A percentile compares a stretch with the other conserved stretches of the same genome.
These are phyloP conservation scores for Xylariaceae sp. DNA, from an alignment of 2,329 filamentous ascomycete species.

Conservation along the genomic window DNA sequence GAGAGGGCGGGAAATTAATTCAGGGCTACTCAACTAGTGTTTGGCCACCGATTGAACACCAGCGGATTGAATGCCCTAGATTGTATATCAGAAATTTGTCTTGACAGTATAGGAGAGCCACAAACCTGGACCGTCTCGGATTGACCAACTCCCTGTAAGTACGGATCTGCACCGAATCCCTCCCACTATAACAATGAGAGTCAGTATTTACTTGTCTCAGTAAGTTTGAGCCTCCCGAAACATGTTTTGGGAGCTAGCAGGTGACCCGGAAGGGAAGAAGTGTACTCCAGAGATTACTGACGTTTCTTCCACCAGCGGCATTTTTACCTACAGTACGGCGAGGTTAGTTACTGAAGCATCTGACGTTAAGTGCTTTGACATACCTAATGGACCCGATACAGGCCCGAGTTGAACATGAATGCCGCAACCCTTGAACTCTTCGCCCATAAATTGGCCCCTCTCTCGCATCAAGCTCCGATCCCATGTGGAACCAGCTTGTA, in stretches of 20 bases:
- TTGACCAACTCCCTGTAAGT: conserved; percentile 62
- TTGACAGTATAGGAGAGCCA: too few relatives aligned
- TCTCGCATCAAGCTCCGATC: conserved; percentile 69
- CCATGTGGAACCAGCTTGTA: conserved; percentile 78
- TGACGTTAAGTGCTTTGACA: too few relatives aligned
- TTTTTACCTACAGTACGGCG: conserved; percentile 72
- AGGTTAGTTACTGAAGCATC: too few relatives aligned
- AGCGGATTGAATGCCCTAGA: conserved; percentile 50
- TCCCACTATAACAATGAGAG: too few relatives aligned
- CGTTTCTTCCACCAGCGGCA: conserved; percentile 69
- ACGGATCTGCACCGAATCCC: conserved; percentile 75
- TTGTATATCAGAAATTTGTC: too few relatives aligned
- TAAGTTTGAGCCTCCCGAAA: too few relatives aligned
- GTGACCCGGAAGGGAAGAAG: too few relatives aligned
- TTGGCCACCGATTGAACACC: conserved; percentile 52
- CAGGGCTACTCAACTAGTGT: too few relatives aligned
- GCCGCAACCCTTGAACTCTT: conserved; percentile 66
- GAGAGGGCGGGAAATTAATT: too few relatives aligned
- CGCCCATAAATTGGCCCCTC: conserved; percentile 64
- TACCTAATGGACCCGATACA: conserved; percentile 68
- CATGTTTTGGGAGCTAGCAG: too few relatives aligned
- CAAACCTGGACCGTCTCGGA: conserved; percentile 58
- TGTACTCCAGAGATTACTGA: too few relatives aligned
- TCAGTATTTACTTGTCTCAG: too few relatives aligned
- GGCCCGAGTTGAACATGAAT: conserved; percentile 74